Percentiles rank a stretch among this genome's conserved stretches.
Conservation (phyloP, 2,329 filamentous ascomycete species). For the Lasiodiplodia theobromae region DNA sequence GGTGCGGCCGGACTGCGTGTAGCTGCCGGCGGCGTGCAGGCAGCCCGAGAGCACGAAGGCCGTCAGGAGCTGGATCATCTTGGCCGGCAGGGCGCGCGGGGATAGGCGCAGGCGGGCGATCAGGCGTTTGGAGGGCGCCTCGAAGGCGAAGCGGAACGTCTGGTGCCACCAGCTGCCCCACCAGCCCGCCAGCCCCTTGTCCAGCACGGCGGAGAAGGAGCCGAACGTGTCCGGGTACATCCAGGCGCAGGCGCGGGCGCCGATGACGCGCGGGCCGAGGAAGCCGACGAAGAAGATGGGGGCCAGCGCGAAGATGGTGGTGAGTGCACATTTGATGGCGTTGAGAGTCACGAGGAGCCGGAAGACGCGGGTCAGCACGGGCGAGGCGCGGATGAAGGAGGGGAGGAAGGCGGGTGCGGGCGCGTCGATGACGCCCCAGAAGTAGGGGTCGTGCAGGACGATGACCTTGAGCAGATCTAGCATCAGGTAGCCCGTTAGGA, state of each 20-base stretch:
- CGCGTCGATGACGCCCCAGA: slow-evolving; percentile 59
- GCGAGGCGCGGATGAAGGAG: slow-evolving; percentile 52
- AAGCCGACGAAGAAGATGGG: slow-evolving; percentile 67
- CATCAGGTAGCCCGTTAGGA: slow-evolving; percentile 67
- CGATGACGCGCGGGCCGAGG: slow-evolving; percentile 65
- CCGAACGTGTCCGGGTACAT: slow-evolving; percentile 68
- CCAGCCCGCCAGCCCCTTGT: slow-evolving; percentile 77
- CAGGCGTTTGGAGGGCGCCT: slow-evolving; percentile 64
- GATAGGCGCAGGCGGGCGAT: slow-evolving; percentile 40
- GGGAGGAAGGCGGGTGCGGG: slow-evolving; percentile 53
- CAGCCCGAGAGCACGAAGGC: slow-evolving; percentile 73
- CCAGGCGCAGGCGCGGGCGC: slow-evolving; percentile 67
- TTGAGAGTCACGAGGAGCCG: slow-evolving; percentile 64
- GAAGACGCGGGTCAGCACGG: slow-evolving; percentile 58
- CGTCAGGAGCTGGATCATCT: slow-evolving; percentile 51
- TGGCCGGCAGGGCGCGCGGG: slow-evolving; percentile 45
- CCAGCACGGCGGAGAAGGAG: slow-evolving; percentile 60
- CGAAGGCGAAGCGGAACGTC: slow-evolving; percentile 78
- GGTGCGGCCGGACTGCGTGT: slow-evolving; percentile 69
- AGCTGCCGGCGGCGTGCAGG: slow-evolving; percentile 75
- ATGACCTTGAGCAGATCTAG: slow-evolving; percentile 74
- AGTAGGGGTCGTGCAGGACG: slow-evolving; percentile 82
- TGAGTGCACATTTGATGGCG: slow-evolving; percentile 67
- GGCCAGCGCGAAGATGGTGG: slow-evolving; percentile 65
- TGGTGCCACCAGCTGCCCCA: slow-evolving; percentile 95